Conservation (phyloP, 2,329 filamentous ascomycete species). For the Botryotinia globosa region DNA sequence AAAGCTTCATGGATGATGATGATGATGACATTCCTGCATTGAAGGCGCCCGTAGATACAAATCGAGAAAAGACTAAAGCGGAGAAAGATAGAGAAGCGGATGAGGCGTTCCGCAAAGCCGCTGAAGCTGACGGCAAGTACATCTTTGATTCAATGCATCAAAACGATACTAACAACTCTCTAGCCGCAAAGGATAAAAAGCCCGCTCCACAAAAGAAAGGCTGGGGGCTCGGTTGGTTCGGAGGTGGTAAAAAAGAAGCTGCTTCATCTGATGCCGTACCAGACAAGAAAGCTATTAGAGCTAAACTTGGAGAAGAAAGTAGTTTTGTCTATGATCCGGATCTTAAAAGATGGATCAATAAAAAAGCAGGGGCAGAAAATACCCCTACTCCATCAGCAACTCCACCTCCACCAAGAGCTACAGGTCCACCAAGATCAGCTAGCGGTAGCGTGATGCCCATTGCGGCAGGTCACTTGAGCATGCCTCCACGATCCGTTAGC, state of each 20-base stretch:
- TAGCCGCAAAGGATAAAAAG: conserved; percentile 60
- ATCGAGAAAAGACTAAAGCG: conserved; percentile 57
- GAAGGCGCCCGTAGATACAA: conserved; percentile 40
- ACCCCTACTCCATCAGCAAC: conserved; percentile 60
- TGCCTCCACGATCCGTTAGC: conserved; percentile 12
- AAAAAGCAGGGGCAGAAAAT: conserved; percentile 70
- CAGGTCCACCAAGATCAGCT: conserved; percentile 43
- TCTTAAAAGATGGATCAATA: conserved; percentile 98
- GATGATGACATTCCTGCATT: conserved; percentile 62
- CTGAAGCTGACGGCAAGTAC: conserved; percentile 66
- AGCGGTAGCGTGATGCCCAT: conserved; percentile 24
- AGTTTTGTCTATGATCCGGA: conserved; percentile 93
- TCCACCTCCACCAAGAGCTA: conserved; percentile 70
- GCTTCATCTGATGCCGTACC: conserved; percentile 38
- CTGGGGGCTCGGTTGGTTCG: conserved; percentile 88
- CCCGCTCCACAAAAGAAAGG: conserved; percentile 53
- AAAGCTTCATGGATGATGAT: conserved; percentile 80
- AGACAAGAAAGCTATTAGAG: conserved; percentile 72
- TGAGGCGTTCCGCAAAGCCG: conserved; percentile 81
- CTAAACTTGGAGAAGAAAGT: conserved; percentile 91
- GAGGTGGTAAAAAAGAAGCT: conserved; percentile 61
- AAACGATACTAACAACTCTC: conserved; percentile 22
- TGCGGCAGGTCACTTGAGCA: not conserved
- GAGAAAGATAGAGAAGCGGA: conserved; percentile 77
- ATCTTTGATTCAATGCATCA: not conserved